Evolutionary conservation across 2,329 filamentous ascomycete species (phyloP).

Genomic region (Phaeosphaeria sp.): DNA sequence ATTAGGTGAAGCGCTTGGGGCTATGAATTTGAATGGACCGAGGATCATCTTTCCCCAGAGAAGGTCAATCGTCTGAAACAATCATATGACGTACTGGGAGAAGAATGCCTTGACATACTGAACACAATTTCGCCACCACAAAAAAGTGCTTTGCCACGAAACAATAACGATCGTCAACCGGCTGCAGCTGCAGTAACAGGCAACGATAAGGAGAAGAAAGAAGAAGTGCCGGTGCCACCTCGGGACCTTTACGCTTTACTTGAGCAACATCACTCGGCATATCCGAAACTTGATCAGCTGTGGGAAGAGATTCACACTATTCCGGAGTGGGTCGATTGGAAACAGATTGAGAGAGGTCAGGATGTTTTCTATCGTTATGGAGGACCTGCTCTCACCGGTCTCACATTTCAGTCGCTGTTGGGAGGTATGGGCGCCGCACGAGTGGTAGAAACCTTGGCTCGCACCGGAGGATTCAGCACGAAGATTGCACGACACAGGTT

Average conservation of each 20-base stretch:
- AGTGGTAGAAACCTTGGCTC: constrained; percentile 74
- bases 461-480: constrained; percentile 76
- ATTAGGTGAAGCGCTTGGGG: constrained; percentile 61
- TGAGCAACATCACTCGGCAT: constrained; percentile 61
- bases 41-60: constrained; percentile 66
- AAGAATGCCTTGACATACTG: constrained; percentile 69
- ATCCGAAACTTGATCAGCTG: constrained; percentile 63
- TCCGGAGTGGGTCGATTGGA: constrained; percentile 80
- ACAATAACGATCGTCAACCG: constrained; percentile 39
- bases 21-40: constrained; percentile 72
- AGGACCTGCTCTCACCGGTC: constrained; percentile 67
- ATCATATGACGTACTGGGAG: constrained; percentile 72
- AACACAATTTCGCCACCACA: constrained; percentile 65
- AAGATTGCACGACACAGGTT: constrained; percentile 70
- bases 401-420: constrained; percentile 70
- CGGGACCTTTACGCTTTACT: constrained; percentile 71
- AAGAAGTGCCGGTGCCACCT: constrained; percentile 43
- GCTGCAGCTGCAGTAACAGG: constrained; percentile 32
- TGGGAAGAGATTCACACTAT: constrained; percentile 72
- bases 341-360: constrained; percentile 75
- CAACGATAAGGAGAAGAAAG: constrained; percentile 37
- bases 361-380: constrained; percentile 80
- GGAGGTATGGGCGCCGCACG: constrained; percentile 76
- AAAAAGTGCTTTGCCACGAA: constrained; percentile 46
- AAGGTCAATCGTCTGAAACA: constrained; percentile 67